Evolutionary conservation across 352 stramenopile genomes (phyloP).

Genomic region (Phytophthora capsici): DNA sequence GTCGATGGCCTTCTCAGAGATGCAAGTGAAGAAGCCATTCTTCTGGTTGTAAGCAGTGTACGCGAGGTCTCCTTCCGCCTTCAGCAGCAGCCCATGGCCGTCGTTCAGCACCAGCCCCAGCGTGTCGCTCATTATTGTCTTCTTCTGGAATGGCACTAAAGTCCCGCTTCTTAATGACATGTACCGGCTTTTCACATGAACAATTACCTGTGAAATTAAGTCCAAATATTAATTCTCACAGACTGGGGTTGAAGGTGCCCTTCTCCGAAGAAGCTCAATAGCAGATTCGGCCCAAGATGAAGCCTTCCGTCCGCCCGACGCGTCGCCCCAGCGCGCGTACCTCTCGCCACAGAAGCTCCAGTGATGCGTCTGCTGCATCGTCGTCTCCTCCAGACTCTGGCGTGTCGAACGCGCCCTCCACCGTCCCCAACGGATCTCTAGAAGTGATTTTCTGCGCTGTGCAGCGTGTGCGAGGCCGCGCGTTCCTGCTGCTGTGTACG

Average conservation of each 20-base stretch:
- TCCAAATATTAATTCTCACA: not conserved
- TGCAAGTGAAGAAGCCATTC: slow-evolving; percentile 81
- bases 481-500: slow-evolving; percentile 69
- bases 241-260: slow-evolving; percentile 22
- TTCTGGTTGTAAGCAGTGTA: slow-evolving; percentile 53
- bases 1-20: slow-evolving; percentile 69
- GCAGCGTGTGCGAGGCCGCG: slow-evolving; percentile 54
- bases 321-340: slow-evolving; percentile 36
- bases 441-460: slow-evolving; percentile 75
- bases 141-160: slow-evolving; percentile 8
- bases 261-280: slow-evolving; percentile 29
- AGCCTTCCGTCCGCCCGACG: slow-evolving; percentile 27
- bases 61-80: slow-evolving; percentile 68
- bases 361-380: not conserved
- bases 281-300: slow-evolving; percentile 26
- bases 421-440: slow-evolving; percentile 21
- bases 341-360: slow-evolving; percentile 12
- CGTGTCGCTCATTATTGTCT: slow-evolving; percentile 48
- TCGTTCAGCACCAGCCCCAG: slow-evolving; percentile 80
- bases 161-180: slow-evolving; percentile 9
- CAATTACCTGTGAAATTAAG: not conserved
- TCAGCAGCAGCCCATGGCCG: slow-evolving; percentile 72
- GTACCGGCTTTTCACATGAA: not conserved
- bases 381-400: slow-evolving; percentile 1
- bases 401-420: slow-evolving; percentile 17